Base-by-base conservation (phyloP, 2,329 filamentous ascomycete species). In the Chaetomiaceae sp. region DNA sequence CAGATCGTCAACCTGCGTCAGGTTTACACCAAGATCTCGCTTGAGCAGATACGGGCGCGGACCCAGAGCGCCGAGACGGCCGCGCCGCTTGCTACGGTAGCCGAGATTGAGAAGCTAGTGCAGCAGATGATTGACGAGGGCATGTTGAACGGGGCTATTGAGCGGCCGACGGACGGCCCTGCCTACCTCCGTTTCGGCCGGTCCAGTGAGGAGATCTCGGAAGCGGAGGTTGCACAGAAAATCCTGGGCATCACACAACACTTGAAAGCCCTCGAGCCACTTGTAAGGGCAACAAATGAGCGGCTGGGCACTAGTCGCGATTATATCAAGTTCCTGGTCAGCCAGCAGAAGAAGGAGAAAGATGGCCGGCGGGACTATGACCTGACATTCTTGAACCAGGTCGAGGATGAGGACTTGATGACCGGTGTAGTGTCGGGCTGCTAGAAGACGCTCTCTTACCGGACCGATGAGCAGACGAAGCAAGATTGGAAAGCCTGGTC, bases 1-100 rank as follows among this genome's bases (percentile, higher is more conserved):
- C 84, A 87, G 55, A 81, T 97, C 53, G 75, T 86, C 30, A 83
- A 83, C 54, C 75, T 97, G 23, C 83, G 85, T 40, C 79, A 81
- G 48, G 84, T 89, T 3, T 96, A 92, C 65, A 73, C 71, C 48
- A 79, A 80, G 57, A 72, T 85, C 30, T 76, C 78, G 14, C 72
- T 85, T 29, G 61, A 74, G 16, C 75, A 82, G 61, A 67, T 85
- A 18, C 74, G 76, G 37, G 61, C 67, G 21, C 67, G 69, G 37
- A 84, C 82, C 0, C 71, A 73, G 46, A 81, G 75, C 58, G 81
- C 77, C 32, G 74, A 77, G 63, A 83, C 78, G 1, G 79, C 76
- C 14, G 62, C 64, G 29, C 59, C 63, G 8, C 66, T 82, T 11
- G 63, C 62, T 13, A 70, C 64, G 13, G 71, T 77, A 14, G 68